These are phyloP conservation scores for Auricularia cornea DNA, from an alignment of 768 basidiomycete species.

Conservation along the genomic window DNA sequence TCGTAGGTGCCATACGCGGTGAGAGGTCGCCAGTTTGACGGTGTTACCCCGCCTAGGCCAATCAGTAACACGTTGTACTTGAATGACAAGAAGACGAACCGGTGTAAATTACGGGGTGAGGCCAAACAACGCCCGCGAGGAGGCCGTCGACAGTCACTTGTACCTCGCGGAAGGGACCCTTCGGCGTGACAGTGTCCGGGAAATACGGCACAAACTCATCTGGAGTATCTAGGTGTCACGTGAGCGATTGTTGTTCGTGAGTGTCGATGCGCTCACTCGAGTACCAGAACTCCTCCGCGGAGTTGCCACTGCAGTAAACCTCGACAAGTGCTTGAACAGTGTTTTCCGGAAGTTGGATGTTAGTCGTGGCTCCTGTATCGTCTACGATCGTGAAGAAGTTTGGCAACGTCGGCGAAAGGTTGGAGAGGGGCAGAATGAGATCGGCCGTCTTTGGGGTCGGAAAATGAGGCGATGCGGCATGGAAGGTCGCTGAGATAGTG, in stretches of 20 bases:
- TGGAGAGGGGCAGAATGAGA: not conserved
- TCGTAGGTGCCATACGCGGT: not conserved
- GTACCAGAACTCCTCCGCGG: not conserved
- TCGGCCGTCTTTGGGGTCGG: not conserved
- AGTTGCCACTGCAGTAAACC: slow-evolving; percentile 1
- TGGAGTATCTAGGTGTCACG: not conserved
- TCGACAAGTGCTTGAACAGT: not conserved
- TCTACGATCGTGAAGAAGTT: not conserved
- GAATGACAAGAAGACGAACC: not conserved
- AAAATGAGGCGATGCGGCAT: not conserved
- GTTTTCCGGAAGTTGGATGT: not conserved
- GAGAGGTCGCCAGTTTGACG: not conserved
- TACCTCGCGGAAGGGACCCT: not conserved
- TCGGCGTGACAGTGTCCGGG: not conserved
- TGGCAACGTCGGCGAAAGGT: not conserved
- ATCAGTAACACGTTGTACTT: not conserved
- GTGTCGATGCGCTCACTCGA: not conserved
- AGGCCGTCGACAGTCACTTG: not conserved
- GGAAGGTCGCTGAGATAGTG: not conserved
- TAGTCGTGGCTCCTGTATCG: not conserved
- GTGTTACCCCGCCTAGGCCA: not conserved
- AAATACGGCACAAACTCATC: not conserved
- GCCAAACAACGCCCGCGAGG: not conserved
- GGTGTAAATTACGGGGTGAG: not conserved
- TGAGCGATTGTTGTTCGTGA: no score